These are phyloP conservation scores for Mucor lusitanicus DNA, from an alignment of 371 early-diverging fungal species.

Conservation along the genomic window DNA sequence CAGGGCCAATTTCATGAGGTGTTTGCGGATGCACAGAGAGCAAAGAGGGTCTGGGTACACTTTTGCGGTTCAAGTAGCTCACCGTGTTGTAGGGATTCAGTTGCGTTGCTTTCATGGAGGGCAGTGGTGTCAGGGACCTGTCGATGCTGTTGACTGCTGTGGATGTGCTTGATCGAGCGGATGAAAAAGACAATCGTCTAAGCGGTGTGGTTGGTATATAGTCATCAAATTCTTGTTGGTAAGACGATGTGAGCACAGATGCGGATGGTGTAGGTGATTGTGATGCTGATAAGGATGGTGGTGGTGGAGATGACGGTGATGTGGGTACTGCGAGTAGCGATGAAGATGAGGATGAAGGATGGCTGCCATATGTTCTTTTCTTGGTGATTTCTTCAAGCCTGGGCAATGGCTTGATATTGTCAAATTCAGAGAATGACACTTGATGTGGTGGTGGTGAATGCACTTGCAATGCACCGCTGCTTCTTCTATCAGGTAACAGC, in stretches of 20 bases:
- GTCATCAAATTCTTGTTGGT: constrained; percentile 3
- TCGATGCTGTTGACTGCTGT: not conserved
- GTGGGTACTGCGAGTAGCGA: not conserved
- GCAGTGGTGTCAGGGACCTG: not conserved
- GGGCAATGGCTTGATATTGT: not conserved
- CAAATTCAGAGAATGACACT: not conserved
- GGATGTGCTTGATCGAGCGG: not conserved
- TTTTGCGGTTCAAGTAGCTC: not conserved
- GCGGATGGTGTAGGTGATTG: not conserved
- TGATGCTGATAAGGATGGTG: not conserved
- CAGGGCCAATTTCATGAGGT: constrained; percentile 22
- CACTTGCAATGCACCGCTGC: not conserved
- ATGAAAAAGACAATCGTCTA: not conserved
- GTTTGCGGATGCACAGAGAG: not conserved
- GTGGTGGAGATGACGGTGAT: not conserved
- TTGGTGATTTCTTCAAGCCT: not conserved
- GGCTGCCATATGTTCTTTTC: not conserved
- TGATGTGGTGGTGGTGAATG: not conserved
- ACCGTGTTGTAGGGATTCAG: not conserved
- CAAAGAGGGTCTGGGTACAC: not conserved
- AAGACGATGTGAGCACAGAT: not conserved
- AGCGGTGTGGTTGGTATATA: not conserved
- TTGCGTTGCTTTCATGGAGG: not conserved
- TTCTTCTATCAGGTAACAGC: not conserved
- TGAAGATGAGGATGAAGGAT: not conserved